Conservation (phyloP, 352 stramenopile species). For the Pythium folliculosum region DNA sequence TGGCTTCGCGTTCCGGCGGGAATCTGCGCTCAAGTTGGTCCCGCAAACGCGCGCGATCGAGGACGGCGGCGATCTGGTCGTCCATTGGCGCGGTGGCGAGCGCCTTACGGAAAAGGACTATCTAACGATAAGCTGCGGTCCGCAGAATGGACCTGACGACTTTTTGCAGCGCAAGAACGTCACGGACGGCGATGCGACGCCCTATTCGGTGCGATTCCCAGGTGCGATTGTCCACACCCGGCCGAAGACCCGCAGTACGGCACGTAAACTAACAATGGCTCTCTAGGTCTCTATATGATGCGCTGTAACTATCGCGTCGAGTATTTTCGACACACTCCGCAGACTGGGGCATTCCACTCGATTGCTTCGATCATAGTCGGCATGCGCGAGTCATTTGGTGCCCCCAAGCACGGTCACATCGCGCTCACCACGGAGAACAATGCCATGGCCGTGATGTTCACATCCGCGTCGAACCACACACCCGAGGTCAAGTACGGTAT, state of each 20-base stretch:
- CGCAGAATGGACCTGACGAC: constrained; percentile 46
- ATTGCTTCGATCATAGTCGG: constrained; percentile 40
- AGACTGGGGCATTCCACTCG: constrained; percentile 22
- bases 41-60: constrained; percentile 40
- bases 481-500: constrained; percentile 49
- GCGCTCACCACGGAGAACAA: constrained; percentile 51
- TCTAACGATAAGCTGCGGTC: constrained; percentile 68
- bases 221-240: constrained; percentile 16
- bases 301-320: constrained; percentile 64
- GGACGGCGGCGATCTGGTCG: constrained; percentile 54
- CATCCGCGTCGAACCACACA: constrained; percentile 52
- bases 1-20: background rate
- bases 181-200: constrained; percentile 30
- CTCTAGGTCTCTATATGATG: constrained; percentile 64
- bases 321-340: constrained; percentile 52
- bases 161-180: constrained; percentile 45
- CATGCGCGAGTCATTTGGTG: constrained; percentile 53
- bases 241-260: too few relatives aligned
- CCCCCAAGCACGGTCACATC: constrained; percentile 74
- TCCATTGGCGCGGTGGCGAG: constrained; percentile 39
- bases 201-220: constrained; percentile 57
- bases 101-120: constrained; percentile 42
- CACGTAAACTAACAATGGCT: too few relatives aligned
- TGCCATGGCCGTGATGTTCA: constrained; percentile 76
- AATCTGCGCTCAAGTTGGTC: constrained; percentile 31